Conservation (phyloP, 495 filamentous ascomycete species). For the Penicillium simplicissimum region DNA sequence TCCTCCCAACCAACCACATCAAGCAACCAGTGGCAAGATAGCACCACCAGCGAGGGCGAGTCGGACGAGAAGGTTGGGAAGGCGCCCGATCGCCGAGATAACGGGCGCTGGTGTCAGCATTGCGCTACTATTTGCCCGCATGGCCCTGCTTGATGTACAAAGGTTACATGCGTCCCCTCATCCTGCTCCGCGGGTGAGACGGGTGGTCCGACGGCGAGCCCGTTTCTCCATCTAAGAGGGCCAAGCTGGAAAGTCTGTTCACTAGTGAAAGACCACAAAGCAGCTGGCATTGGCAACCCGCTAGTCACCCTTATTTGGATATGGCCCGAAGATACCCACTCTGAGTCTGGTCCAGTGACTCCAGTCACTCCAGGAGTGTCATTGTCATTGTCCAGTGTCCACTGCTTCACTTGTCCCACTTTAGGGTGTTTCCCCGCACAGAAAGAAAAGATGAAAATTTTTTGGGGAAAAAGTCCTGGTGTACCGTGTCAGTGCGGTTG, state of each 20-base stretch:
- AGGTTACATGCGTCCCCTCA: conserved; percentile 22
- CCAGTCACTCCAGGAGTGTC: too few species aligned
- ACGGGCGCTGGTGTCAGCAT: conserved; percentile 4
- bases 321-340: conserved; percentile 2
- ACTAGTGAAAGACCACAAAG: not conserved
- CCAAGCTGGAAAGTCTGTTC: not conserved
- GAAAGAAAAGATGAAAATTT: not conserved
- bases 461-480: not conserved
- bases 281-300: not conserved
- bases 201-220: conserved; percentile 20
- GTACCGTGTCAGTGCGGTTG: not conserved
- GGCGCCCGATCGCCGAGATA: conserved; percentile 15
- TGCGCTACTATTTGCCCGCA: conserved; percentile 15
- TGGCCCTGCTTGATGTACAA: not conserved
- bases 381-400: not conserved
- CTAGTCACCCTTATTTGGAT: conserved; percentile 1
- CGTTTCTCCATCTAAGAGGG: conserved; percentile 6
- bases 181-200: conserved; percentile 6
- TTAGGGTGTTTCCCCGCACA: conserved; percentile 15
- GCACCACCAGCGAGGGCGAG: not conserved
- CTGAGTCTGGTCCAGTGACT: too few species aligned
- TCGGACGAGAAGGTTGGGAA: not conserved
- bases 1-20: conserved; percentile 14
- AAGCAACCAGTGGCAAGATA: conserved; percentile 18
- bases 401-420: not conserved